phyloP scores from a whole-genome alignment of 495 filamentous ascomycete species.

The Hyaloscypha bicolor region DNA sequence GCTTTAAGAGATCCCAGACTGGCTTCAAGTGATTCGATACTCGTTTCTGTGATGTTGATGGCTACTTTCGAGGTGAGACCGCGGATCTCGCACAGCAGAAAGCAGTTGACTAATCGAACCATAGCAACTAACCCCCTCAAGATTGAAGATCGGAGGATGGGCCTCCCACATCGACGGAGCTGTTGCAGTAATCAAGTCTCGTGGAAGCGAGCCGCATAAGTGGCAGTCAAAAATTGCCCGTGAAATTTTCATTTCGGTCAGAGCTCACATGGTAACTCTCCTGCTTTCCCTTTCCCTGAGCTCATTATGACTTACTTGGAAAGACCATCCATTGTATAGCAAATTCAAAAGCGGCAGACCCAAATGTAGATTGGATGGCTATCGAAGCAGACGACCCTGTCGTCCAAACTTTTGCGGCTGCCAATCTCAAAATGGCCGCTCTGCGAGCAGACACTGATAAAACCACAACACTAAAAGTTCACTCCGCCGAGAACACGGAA shows the following conservation, averaged over 20 bases:
- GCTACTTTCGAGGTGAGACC: conserved; percentile 61
- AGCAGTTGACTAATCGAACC: not conserved
- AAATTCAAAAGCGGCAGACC: conserved; percentile 41
- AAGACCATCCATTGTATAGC: conserved; percentile 49
- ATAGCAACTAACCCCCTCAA: conserved; percentile 48
- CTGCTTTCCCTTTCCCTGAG: not conserved
- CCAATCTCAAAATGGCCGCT: conserved; percentile 48
- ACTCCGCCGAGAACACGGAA: conserved; percentile 40
- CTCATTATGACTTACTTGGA: conserved; percentile 19
- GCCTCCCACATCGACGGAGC: conserved; percentile 56
- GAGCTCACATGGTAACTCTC: conserved; percentile 49
- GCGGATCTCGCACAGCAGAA: not conserved
- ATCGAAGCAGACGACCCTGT: conserved; percentile 43
- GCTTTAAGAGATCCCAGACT: conserved; percentile 51
- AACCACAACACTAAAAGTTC: conserved; percentile 36
- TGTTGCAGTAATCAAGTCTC: conserved; percentile 51
- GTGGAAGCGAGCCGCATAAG: conserved; percentile 44
- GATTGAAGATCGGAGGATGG: conserved; percentile 51
- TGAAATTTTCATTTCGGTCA: conserved; percentile 50
- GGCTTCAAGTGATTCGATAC: conserved; percentile 51
- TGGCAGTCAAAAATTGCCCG: conserved; percentile 44
- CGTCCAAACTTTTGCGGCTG: conserved; percentile 41
- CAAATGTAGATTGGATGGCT: conserved; percentile 49
- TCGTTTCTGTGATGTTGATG: conserved; percentile 64
- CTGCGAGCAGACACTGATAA: conserved; percentile 46